These are phyloP conservation scores for Ormosia emarginata DNA, from an alignment of 306 rosid species.

Conservation along the genomic window DNA sequence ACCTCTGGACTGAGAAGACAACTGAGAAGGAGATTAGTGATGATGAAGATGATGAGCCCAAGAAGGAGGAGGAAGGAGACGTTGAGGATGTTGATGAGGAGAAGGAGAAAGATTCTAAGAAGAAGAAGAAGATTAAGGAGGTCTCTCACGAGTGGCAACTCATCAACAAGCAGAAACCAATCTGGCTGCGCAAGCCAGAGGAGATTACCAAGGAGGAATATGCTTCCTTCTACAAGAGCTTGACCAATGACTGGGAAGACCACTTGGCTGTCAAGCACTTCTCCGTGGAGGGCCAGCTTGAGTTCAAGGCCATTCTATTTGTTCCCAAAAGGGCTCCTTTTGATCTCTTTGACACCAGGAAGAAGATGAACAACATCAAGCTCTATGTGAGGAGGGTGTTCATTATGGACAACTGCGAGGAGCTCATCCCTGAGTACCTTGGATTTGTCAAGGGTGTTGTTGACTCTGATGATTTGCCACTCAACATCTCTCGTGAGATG, in stretches of 20 bases:
- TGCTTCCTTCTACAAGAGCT: conserved; percentile 61
- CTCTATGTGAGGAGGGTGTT: conserved; percentile 64
- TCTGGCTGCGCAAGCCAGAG: conserved; percentile 66
- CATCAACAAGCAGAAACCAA: conserved; percentile 66
- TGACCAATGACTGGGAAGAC: conserved; percentile 69
- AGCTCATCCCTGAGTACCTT: conserved; percentile 63
- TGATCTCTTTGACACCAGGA: conserved; percentile 53
- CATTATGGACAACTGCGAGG: conserved; percentile 69
- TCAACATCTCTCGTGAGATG: conserved; percentile 63
- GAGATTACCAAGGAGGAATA: conserved; percentile 60
- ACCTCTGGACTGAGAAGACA: conserved; percentile 63
- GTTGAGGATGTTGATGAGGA: conserved; percentile 57
- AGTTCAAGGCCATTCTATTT: conserved; percentile 59
- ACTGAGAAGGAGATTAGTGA: conserved; percentile 64
- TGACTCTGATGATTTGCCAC: conserved; percentile 62
- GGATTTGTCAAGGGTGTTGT: conserved; percentile 64
- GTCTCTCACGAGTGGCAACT: conserved; percentile 65
- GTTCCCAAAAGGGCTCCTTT: conserved; percentile 63
- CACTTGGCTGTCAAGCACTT: conserved; percentile 67
- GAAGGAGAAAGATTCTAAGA: conserved; percentile 43
- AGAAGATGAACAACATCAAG: conserved; percentile 66
- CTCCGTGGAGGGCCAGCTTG: conserved; percentile 66
- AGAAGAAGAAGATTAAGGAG: conserved; percentile 69
- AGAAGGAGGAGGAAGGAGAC: conserved; percentile 58
- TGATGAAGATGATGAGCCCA: conserved; percentile 57